Percentiles rank a stretch among this genome's conserved stretches.
These are phyloP conservation scores for Lumnitzera racemosa DNA, from an alignment of 345 rosid species.

Conservation along the genomic window DNA sequence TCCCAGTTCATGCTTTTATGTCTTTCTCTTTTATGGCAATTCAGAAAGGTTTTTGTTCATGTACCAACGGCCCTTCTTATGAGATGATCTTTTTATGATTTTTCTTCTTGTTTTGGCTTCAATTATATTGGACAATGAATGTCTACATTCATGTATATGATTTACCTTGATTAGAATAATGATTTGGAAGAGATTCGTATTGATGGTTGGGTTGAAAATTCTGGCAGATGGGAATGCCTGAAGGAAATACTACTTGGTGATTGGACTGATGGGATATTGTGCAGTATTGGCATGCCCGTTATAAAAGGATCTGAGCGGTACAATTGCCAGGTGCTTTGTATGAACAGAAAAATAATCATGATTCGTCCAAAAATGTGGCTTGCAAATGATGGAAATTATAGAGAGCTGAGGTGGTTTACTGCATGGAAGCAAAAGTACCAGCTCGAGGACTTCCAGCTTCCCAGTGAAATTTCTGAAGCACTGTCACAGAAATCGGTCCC, in stretches of 20 bases:
- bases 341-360: slow-evolving; percentile 74
- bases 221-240: slow-evolving; percentile 88
- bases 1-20: too few species aligned
- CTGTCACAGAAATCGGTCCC: slow-evolving; percentile 66
- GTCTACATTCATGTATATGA: too few species aligned
- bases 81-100: too few species aligned
- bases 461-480: slow-evolving; percentile 61
- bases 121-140: too few species aligned
- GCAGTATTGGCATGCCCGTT: slow-evolving; percentile 95
- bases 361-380: slow-evolving; percentile 93
- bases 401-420: slow-evolving; percentile 90
- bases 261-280: slow-evolving; percentile 77
- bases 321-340: slow-evolving; percentile 87
- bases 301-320: slow-evolving; percentile 87
- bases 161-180: too few species aligned
- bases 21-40: too few species aligned
- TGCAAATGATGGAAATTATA: slow-evolving; percentile 83
- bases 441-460: slow-evolving; percentile 73
- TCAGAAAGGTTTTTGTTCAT: too few species aligned
- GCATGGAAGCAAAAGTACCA: slow-evolving; percentile 73
- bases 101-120: too few species aligned
- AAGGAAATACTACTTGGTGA: slow-evolving; percentile 72
- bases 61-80: too few species aligned
- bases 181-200: too few species aligned
- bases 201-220: slow-evolving; percentile 4